phyloP scores from a whole-genome alignment of 495 filamentous ascomycete species.

The Penicillium macrosclerotiorum region DNA sequence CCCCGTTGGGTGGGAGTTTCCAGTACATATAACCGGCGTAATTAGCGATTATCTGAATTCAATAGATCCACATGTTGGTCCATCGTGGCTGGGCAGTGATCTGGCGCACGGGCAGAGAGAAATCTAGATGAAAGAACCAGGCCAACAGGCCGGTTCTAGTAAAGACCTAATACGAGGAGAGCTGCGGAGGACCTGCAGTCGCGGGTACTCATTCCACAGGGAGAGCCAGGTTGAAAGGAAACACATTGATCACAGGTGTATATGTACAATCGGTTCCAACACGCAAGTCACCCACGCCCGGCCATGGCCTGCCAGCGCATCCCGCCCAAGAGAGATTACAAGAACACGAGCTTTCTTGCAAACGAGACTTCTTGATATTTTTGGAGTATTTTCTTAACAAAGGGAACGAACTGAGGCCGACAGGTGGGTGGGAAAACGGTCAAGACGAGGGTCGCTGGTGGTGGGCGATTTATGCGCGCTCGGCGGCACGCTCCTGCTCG shows the following conservation, averaged over 20 bases:
- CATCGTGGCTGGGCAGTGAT: too few species aligned
- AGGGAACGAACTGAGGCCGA: slow-evolving; percentile 20
- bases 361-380: slow-evolving; percentile 6
- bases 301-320: slow-evolving; percentile 16
- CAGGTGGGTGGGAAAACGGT: slow-evolving; percentile 15
- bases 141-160: too few species aligned
- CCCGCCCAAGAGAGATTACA: slow-evolving; percentile 8
- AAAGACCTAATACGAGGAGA: too few species aligned
- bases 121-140: too few species aligned
- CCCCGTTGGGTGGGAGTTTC: slow-evolving; percentile 12
- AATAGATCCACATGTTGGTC: too few species aligned
- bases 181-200: not conserved
- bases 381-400: slow-evolving; percentile 14
- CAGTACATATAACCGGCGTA: slow-evolving; percentile 30
- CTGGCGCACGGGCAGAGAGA: too few species aligned
- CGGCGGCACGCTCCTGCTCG: slow-evolving; percentile 62
- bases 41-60: slow-evolving; percentile 28
- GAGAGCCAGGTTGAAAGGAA: slow-evolving; percentile 2
- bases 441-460: slow-evolving; percentile 12
- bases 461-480: slow-evolving; percentile 31
- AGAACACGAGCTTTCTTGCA: not conserved
- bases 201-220: too few species aligned
- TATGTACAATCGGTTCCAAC: slow-evolving; percentile 31
- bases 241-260: slow-evolving; percentile 23
- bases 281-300: slow-evolving; percentile 11